Evolutionary conservation across 805 yeast genomes (phyloP).

Genomic region (Saturnispora mendoncae): DNA sequence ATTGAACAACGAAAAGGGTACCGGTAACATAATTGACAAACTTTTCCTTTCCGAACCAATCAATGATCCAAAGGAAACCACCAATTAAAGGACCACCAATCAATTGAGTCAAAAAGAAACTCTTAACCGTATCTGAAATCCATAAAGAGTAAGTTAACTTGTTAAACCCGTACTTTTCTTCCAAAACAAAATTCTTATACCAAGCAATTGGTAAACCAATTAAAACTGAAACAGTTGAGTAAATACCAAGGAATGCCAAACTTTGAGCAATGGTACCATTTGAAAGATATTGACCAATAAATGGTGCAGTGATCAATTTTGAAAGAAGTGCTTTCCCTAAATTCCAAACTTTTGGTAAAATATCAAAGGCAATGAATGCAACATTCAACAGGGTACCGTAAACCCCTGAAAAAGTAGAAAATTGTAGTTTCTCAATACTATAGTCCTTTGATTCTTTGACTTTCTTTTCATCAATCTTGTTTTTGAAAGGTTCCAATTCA

Average conservation of each 20-base stretch:
- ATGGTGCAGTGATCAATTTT: slow-evolving; percentile 14
- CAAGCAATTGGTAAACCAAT: slow-evolving; percentile 59
- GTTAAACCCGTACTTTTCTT: slow-evolving; percentile 89
- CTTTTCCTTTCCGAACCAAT: slow-evolving; percentile 57
- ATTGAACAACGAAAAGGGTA: slow-evolving; percentile 61
- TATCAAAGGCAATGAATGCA: slow-evolving; percentile 48
- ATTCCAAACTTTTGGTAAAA: slow-evolving; percentile 57
- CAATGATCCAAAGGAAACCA: slow-evolving; percentile 72
- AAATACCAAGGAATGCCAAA: slow-evolving; percentile 48
- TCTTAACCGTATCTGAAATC: slow-evolving; percentile 63
- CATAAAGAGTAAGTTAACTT: slow-evolving; percentile 69
- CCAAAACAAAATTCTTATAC: slow-evolving; percentile 78
- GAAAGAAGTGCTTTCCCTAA: slow-evolving; percentile 17
- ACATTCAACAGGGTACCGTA: slow-evolving; percentile 48
- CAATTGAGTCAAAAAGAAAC: slow-evolving; percentile 40
- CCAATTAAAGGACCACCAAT: slow-evolving; percentile 69
- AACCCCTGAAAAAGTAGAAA: slow-evolving; percentile 48
- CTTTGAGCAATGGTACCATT: slow-evolving; percentile 62
- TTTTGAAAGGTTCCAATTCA: slow-evolving; percentile 40
- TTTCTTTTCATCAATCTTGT: slow-evolving; percentile 60
- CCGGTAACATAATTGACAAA: slow-evolving; percentile 76
- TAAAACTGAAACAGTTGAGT: slow-evolving; percentile 42
- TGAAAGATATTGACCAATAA: slow-evolving; percentile 26
- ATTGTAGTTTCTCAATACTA: slow-evolving; percentile 67
- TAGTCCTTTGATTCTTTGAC: slow-evolving; percentile 71